Evolutionary conservation across 2,329 filamentous ascomycete genomes (phyloP), one percentile per base, ranked within the genome.

Genomic region (Fusarium hostae): DNA sequence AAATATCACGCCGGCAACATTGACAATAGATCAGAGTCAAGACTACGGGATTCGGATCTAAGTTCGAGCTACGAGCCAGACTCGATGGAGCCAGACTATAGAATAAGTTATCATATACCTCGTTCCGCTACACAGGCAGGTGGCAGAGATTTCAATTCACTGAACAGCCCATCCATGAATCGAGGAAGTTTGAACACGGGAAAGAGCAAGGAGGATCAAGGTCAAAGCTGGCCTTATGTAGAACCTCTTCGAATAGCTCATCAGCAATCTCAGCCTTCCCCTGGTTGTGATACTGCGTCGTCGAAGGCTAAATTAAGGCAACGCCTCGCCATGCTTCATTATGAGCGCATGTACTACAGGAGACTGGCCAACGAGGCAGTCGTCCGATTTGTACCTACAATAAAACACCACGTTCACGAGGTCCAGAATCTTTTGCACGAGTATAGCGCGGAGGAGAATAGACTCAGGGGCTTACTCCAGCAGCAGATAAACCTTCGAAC

Each of bases 401-500:
- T 54, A 54, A 54, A 39, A 20, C 24, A 52, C 16, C 34, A 40
- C 34, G 35, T 52, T 40, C 35, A 28, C 24, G 35, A 52, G 37
- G 20, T 34, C 37, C 15, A 43, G 37, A 22, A n/a, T 54, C 37
- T 54, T 41, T 41, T 54, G n/a, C 51, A 41, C 37, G 18, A 54
- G 26, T 54, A 9, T 41, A 40, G 24, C 24, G 20, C 15, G 18
- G 51, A 54, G 51, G 51, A 54, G 37, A 20, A 54, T 54, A 41
- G 37, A 32, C 39, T 54, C 20, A 54, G 51, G 26, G 7, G 9
- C 24, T 41, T 54, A 32, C 51, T 54, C 37, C 51, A 54, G 37
- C 26, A 54, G 51, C 51, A 54, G 37, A 41, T 54, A 40, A 54
- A 28, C 20, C 51, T 54, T 30, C 51, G 51, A 54, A 54, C 51